These are phyloP conservation scores for Filobasidium floriforme DNA, from an alignment of 768 basidiomycete genomes.

Conservation along the genomic window DNA sequence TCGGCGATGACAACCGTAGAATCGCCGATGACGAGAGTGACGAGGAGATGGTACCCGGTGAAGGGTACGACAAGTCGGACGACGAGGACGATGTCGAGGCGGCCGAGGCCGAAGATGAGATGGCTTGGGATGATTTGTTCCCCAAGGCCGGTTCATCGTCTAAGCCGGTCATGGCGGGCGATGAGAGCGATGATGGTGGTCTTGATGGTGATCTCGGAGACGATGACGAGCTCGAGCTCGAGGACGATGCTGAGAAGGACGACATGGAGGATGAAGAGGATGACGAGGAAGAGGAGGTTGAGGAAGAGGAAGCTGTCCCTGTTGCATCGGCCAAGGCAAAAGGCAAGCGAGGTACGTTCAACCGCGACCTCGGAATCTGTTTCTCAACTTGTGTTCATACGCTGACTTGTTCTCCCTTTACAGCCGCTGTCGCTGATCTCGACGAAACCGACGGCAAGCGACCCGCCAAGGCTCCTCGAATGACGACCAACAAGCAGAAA, in stretches of 20 bases:
- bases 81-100: slow-evolving; percentile 45
- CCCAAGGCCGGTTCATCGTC: slow-evolving; percentile 49
- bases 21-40: slow-evolving; percentile 51
- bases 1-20: slow-evolving; percentile 71
- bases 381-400: slow-evolving; percentile 1
- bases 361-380: neutral
- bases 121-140: slow-evolving; percentile 85
- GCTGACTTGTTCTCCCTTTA: neutral
- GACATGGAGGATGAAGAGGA: slow-evolving; percentile 21
- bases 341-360: slow-evolving; percentile 31
- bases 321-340: slow-evolving; percentile 26
- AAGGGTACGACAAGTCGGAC: slow-evolving; percentile 35
- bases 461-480: slow-evolving; percentile 60
- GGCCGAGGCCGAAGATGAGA: slow-evolving; percentile 46
- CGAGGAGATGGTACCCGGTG: slow-evolving; percentile 33
- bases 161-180: slow-evolving; percentile 29
- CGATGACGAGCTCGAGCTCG: slow-evolving; percentile 35
- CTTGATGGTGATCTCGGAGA: slow-evolving; percentile 28
- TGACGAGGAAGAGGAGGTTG: slow-evolving; percentile 23
- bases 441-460: slow-evolving; percentile 48
- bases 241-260: slow-evolving; percentile 28
- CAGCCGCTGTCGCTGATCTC: slow-evolving; percentile 48
- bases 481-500: slow-evolving; percentile 96
- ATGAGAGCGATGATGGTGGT: slow-evolving; percentile 32
- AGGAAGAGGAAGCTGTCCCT: slow-evolving; percentile 37